phyloP scores from a whole-genome alignment of 306 rosid genomes.

The Glycyrrhiza uralensis region DNA sequence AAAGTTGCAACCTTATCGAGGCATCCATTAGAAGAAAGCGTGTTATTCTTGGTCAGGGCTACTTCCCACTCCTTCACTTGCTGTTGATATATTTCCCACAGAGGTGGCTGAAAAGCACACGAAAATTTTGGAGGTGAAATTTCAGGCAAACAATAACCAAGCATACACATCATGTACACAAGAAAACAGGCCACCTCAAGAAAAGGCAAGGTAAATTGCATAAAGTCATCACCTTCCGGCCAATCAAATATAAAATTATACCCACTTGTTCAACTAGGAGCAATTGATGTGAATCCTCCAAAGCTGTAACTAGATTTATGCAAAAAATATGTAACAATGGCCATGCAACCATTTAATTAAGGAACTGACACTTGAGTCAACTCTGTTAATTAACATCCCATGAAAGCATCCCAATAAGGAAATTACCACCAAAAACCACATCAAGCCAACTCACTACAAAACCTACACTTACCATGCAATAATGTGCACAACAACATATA shows the following conservation, averaged over 20 bases:
- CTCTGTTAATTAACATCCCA: not conserved
- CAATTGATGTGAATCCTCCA: not conserved
- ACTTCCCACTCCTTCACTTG: slow-evolving; percentile 82
- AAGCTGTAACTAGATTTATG: not conserved
- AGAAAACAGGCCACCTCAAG: not conserved
- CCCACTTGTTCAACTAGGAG: not conserved
- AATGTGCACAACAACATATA: not conserved
- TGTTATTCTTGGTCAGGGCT: slow-evolving; percentile 44
- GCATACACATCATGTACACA: slow-evolving; percentile 1
- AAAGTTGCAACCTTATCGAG: slow-evolving; percentile 43
- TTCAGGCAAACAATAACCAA: not conserved
- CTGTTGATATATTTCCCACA: slow-evolving; percentile 81
- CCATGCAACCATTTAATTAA: not conserved
- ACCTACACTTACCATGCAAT: not conserved
- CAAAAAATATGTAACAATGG: not conserved
- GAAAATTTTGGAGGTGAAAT: not conserved
- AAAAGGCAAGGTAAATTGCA: slow-evolving; percentile 13
- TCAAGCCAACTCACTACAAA: not conserved
- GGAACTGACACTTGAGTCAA: slow-evolving; percentile 1
- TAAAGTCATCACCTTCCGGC: not conserved
- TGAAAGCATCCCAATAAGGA: slow-evolving; percentile 2
- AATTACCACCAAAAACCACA: slow-evolving; percentile 3
- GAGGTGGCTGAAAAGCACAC: slow-evolving; percentile 61
- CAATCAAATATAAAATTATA: not conserved
- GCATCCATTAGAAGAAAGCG: slow-evolving; percentile 42